Evolutionary conservation across 768 basidiomycete genomes (phyloP).

Genomic region (Suillus occidentalis): DNA sequence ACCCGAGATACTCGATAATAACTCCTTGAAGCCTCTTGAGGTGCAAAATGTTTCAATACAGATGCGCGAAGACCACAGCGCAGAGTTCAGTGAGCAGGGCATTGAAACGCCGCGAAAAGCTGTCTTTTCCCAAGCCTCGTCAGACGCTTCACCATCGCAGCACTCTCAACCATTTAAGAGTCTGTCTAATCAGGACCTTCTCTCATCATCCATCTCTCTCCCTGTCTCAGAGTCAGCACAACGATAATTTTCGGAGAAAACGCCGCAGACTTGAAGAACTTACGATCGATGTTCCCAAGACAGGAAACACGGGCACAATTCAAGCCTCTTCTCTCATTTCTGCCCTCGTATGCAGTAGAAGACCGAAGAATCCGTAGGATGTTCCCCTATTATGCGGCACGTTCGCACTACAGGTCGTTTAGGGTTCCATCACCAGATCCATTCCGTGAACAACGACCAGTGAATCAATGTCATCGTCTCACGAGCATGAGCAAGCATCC

Average conservation of each 20-base stretch:
- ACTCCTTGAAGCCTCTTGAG: neutral
- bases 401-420: neutral
- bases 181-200: conserved; percentile 17
- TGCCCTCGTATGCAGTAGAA: neutral
- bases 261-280: neutral
- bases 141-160: neutral
- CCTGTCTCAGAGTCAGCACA: conserved; percentile 5
- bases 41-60: neutral
- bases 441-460: neutral
- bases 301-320: neutral
- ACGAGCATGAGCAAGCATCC: neutral
- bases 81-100: neutral
- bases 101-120: neutral
- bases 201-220: neutral
- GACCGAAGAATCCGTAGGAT: neutral
- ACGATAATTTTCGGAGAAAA: neutral
- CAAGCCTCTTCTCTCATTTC: neutral
- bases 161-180: conserved; percentile 15
- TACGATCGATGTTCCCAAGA: neutral
- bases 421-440: neutral
- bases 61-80: neutral
- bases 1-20: neutral
- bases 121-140: neutral
- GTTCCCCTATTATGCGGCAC: too few relatives aligned
- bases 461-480: neutral